Percentiles rank a stretch among this genome's conserved stretches.
Evolutionary conservation across 257 asterid species (phyloP).

Genomic region (Handroanthus guayacan): DNA sequence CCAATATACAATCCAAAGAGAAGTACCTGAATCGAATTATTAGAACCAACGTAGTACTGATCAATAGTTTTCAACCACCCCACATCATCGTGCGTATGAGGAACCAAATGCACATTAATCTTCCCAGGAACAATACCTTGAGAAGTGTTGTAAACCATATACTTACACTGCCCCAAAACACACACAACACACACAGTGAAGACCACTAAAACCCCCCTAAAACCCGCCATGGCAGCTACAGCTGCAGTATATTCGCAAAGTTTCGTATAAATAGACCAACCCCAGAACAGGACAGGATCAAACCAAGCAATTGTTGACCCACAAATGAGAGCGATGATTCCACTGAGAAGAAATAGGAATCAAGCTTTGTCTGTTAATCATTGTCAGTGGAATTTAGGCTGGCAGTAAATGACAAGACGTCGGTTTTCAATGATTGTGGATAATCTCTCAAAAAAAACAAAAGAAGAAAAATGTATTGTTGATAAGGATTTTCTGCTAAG

Average conservation of each 20-base stretch:
- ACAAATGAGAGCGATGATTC: slow-evolving; percentile 28
- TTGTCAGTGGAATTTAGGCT: background rate
- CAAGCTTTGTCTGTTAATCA: slow-evolving; percentile 14
- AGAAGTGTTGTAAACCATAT: slow-evolving; percentile 80
- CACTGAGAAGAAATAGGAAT: background rate
- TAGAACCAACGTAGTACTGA: slow-evolving; percentile 97
- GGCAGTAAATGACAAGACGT: slow-evolving; percentile 18
- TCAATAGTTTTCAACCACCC: slow-evolving; percentile 98
- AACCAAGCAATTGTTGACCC: slow-evolving; percentile 3
- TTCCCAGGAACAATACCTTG: slow-evolving; percentile 65
- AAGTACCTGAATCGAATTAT: slow-evolving; percentile 84
- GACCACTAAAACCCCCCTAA: slow-evolving; percentile 37
- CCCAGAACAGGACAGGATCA: slow-evolving; percentile 18
- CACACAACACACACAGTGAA: slow-evolving; percentile 44
- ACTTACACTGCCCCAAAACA: slow-evolving; percentile 65
- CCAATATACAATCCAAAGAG: background rate
- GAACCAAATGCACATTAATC: slow-evolving; percentile 93
- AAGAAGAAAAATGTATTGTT: too few species aligned
- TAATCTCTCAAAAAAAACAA: too few species aligned
- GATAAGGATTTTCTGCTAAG: slow-evolving; percentile 20
- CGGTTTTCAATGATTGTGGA: background rate
- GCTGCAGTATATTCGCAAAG: slow-evolving; percentile 17
- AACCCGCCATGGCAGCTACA: slow-evolving; percentile 47
- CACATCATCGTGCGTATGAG: slow-evolving; percentile 97
- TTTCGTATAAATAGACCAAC: slow-evolving; percentile 29